Base-by-base conservation (phyloP, 2,329 filamentous ascomycete genomes). In the Neonectria ditissima region DNA sequence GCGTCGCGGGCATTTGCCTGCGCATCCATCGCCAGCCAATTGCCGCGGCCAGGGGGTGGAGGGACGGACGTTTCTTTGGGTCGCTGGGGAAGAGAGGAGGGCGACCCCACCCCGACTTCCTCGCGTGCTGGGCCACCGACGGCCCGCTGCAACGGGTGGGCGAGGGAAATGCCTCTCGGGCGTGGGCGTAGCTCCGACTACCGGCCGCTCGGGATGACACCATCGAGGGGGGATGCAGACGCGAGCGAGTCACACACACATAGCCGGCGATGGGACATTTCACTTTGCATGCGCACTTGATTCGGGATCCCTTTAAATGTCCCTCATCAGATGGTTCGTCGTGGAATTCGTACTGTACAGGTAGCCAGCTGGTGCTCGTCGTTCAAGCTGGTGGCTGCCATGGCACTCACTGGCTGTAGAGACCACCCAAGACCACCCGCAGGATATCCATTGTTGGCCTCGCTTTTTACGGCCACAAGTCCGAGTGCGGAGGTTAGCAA, bases 21-120 rank as follows among this genome's bases (percentile, higher is more conserved):
- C n/a, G 28, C 55, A 73, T 71, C 71, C 47, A 45, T 51, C 18
- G 41, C 47, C 59, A 52, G 51, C 70, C 70, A 72, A 72, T 72
- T 44, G 63, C 55, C 24, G 45, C 34, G 16, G n/a, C n/a, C n/a
- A n/a, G n/a, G n/a, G n/a, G n/a, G n/a, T n/a, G n/a, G n/a, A n/a
- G n/a, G n/a, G n/a, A n/a, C n/a, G n/a, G n/a, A n/a, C n/a, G n/a
- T n/a, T 5, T 51, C 26, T 50, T 51, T 43, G 50, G 50, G 14
- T 24, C 44, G 11, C 26, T 52, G 34, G 34, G 16, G 54, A 28
- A 43, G 41, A 60, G 24, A n/a, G n/a, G n/a, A n/a, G n/a, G n/a
- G 32, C n/a, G 50, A 61, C 59, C 56, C 72, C 72, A 73, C 72
- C 72, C 72, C 72, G 72, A 74, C 70, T 74, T 74, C 72, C 72